Conservation (phyloP, 2,329 filamentous ascomycete species). For the Aureobasidium leucospermi region DNA sequence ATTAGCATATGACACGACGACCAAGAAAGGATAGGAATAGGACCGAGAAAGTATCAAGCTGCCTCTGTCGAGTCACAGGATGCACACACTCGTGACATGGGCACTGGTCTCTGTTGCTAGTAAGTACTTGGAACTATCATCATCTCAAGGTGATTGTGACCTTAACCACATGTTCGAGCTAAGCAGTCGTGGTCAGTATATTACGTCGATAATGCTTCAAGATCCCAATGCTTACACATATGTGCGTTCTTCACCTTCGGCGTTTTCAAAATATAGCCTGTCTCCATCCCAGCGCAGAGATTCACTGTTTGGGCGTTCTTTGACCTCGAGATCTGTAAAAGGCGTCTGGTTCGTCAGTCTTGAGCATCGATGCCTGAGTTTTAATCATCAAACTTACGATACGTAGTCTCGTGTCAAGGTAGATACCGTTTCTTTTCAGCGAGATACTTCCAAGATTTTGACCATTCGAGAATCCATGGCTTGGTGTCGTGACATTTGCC, state of each 20-base stretch:
- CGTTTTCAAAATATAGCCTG: constrained; percentile 5
- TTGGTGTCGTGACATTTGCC: not conserved
- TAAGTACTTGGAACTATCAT: not conserved
- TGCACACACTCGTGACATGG: constrained; percentile 16
- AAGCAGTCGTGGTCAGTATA: not conserved
- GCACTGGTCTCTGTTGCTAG: constrained; percentile 15
- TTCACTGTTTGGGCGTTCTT: not conserved
- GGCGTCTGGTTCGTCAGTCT: not conserved
- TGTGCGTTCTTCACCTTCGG: not conserved
- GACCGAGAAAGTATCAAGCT: constrained; percentile 15
- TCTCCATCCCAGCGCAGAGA: constrained; percentile 12
- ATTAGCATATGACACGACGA: not conserved
- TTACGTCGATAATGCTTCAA: not conserved
- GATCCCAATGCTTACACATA: not conserved
- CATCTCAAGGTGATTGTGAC: not conserved
- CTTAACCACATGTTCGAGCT: constrained; percentile 14
- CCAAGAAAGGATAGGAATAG: no score
- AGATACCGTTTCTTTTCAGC: not conserved
- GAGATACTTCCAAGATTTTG: not conserved
- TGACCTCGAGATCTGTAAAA: not conserved
- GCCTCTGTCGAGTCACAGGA: constrained; percentile 16
- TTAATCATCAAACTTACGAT: not conserved
- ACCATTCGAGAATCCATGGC: not conserved
- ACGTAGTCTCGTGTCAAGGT: not conserved
- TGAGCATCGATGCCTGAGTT: no score